phyloP scores from a whole-genome alignment of 108 stramenopile genomes.

The Stephanodiscus minutulus region DNA sequence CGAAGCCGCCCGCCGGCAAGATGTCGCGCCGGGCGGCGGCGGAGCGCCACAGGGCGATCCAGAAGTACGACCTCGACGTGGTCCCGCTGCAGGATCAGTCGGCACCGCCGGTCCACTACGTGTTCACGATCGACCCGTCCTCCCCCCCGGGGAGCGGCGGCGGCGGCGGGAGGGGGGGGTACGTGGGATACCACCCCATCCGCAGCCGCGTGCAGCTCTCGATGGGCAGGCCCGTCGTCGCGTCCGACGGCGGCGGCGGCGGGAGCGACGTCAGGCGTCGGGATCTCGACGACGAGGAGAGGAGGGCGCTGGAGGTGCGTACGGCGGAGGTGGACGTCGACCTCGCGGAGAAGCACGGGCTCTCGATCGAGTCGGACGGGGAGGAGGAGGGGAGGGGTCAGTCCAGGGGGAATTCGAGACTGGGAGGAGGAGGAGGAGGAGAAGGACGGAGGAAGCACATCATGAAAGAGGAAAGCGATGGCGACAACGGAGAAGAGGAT shows the following conservation, averaged over 20 bases:
- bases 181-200: slow-evolving; percentile 65
- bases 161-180: slow-evolving; percentile 27
- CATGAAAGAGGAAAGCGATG: too few species aligned
- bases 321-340: slow-evolving; percentile 77
- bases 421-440: too few species aligned
- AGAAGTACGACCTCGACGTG: slow-evolving; percentile 83
- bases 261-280: slow-evolving; percentile 52
- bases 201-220: slow-evolving; percentile 80
- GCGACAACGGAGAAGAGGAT: too few species aligned
- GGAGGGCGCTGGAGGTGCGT: slow-evolving; percentile 54
- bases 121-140: slow-evolving; percentile 56
- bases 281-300: slow-evolving; percentile 55
- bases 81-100: slow-evolving; percentile 79
- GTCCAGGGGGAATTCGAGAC: too few species aligned
- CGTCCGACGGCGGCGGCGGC: slow-evolving; percentile 9
- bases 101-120: slow-evolving; percentile 70
- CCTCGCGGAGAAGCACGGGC: slow-evolving; percentile 64
- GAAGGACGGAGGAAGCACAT: too few species aligned
- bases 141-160: slow-evolving; percentile 15
- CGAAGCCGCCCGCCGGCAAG: background rate
- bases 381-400: too few species aligned
- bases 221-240: slow-evolving; percentile 63
- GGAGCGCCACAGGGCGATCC: slow-evolving; percentile 51
- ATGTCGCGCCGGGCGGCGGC: background rate
- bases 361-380: background rate